A percentile compares a stretch with the other conserved stretches of the same genome.
These are phyloP conservation scores for Dactylellina drechsleri DNA, from an alignment of 2,329 filamentous ascomycete genomes.

Conservation along the genomic window DNA sequence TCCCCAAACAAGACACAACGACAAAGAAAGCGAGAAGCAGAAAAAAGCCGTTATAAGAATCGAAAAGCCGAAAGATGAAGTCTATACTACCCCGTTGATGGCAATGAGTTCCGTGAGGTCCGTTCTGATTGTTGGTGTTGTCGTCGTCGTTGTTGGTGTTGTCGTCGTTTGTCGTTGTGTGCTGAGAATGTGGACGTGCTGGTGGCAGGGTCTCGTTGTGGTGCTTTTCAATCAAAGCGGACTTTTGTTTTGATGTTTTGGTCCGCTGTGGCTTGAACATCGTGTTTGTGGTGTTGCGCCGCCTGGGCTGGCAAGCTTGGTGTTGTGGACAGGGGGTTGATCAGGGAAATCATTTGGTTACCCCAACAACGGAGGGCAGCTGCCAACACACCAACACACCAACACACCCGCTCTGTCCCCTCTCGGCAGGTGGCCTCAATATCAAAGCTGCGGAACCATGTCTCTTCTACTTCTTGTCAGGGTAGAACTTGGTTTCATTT, in stretches of 20 bases:
- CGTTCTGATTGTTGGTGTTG: neutral
- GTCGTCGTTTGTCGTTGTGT: constrained; percentile 14
- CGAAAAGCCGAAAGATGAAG: neutral
- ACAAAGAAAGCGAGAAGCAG: constrained; percentile 2
- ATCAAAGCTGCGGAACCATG: too few species aligned
- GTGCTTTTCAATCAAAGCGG: constrained; percentile 23
- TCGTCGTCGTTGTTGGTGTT: constrained; percentile 11
- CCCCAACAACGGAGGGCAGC: constrained; percentile 35
- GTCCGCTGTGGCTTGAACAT: constrained; percentile 15
- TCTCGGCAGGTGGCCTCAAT: too few species aligned
- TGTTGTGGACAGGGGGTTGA: constrained; percentile 4
- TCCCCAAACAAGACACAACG: constrained; percentile 21
- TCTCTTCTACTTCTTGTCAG: too few species aligned
- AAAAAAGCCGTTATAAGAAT: neutral
- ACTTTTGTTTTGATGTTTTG: constrained; percentile 53
- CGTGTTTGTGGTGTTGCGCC: constrained; percentile 29
- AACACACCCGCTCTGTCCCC: neutral
- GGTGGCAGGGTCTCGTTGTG: constrained; percentile 11
- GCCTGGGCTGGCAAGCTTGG: constrained; percentile 22
- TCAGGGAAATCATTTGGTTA: constrained; percentile 11
- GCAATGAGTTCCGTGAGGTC: neutral
- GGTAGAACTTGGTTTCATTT: too few species aligned
- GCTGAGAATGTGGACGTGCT: neutral
- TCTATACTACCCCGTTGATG: too few species aligned
- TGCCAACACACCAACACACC: constrained; percentile 5